Evolutionary conservation across 169 alveolate genomes (phyloP), one percentile per base, ranked within the genome.

Genomic region (Ichthyophthirius multifiliis): DNA sequence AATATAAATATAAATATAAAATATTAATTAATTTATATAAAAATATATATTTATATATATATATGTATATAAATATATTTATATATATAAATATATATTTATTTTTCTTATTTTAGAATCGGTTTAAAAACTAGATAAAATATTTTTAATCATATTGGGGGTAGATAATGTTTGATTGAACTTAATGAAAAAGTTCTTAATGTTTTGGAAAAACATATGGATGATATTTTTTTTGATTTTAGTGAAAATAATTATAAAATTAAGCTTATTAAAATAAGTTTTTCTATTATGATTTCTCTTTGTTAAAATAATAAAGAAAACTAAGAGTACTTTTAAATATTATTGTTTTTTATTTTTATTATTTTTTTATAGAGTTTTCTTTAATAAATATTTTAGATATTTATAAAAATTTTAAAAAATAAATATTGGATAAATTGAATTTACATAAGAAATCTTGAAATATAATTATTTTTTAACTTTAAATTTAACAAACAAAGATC

Each of bases 371-470:
- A 55, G 71, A 44, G n/a, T 67, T 18, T n/a, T 67, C 34, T 67
- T 18, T 20, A 67, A 67, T 37, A 37, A 18, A 16, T 67, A 37
- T 20, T 67, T 37, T 18, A 67, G 41, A 39, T 35, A 67, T 34
- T 9, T 34, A 10, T 35, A 35, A 16, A 9, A 30, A 6, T 41
- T 35, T 16, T 18, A 39, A n/a, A 34, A 67, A 23, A 41, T 35
- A 13, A 67, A 67, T 41, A 37, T 67, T 2, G 77, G 77, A 4
- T 20, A 67, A 41, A 67, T 67, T 2, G 77, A 39, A 41, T 67
- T 67, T 16, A 37, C 41, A 0, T 15, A 9, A 4, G 46, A 41
- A 20, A 12, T 67, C 1, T 67, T 67, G 6, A 18, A 31, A 39
- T 47, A 67, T 16, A 67, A 67, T 12, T 67, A 39, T 39, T 47